phyloP scores from a whole-genome alignment of 2,329 filamentous ascomycete species.

The Tolypocladium pustulatum region DNA sequence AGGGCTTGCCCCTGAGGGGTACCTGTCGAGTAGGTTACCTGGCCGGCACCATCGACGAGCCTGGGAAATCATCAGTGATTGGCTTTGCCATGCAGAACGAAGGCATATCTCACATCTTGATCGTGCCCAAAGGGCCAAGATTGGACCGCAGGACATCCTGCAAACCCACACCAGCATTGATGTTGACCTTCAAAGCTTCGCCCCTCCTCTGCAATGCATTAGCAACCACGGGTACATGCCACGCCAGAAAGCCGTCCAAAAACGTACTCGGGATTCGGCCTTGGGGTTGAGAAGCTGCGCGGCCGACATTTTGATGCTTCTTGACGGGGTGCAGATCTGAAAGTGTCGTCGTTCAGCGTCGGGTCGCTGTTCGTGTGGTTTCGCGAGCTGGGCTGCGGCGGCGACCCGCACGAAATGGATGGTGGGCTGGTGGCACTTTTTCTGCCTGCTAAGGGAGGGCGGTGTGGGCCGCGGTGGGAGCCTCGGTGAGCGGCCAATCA shows the following conservation, averaged over 20 bases:
- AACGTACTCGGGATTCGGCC: conserved; percentile 85
- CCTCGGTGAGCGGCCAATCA: conserved; percentile 7
- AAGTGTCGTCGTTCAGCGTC: conserved; percentile 5
- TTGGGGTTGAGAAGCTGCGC: conserved; percentile 98
- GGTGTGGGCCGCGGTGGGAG: conserved; percentile 14
- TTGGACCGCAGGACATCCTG: conserved; percentile 96
- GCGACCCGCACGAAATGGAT: conserved; percentile 17
- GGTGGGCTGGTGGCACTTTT: conserved; percentile 20
- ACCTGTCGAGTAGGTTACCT: conserved; percentile 34
- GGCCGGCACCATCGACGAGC: conserved; percentile 60
- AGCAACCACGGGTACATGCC: conserved; percentile 12
- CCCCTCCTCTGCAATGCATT: conserved; percentile 62
- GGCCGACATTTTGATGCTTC: conserved; percentile 63
- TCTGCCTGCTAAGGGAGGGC: conserved; percentile 20
- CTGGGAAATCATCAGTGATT: conserved; percentile 27
- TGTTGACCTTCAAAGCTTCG: conserved; percentile 95
- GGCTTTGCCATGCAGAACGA: neutral
- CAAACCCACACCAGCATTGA: conserved; percentile 86
- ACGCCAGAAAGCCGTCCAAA: conserved; percentile 6
- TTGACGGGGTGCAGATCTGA: conserved; percentile 6
- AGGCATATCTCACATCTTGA: conserved; percentile 68
- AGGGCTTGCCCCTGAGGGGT: conserved; percentile 14
- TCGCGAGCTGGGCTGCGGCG: conserved; percentile 16
- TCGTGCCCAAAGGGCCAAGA: conserved; percentile 81
- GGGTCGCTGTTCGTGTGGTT: conserved; percentile 12